phyloP scores from a whole-genome alignment of 1,284 basidiomycete genomes.

The Naganishia sp. region DNA sequence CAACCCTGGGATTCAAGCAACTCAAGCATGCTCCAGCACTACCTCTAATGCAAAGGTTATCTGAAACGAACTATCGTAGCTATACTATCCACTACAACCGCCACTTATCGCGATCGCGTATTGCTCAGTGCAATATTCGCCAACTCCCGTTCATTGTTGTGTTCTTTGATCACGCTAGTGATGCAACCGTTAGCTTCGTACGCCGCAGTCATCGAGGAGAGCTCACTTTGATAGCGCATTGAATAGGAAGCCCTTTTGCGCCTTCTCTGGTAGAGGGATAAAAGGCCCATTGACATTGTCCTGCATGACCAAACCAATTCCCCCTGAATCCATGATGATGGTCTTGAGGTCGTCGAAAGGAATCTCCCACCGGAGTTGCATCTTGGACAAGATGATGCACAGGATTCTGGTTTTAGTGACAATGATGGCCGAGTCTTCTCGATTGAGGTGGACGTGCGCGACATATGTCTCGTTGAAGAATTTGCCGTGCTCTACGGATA shows the following conservation, averaged over 20 bases:
- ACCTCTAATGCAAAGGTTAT: too few species aligned
- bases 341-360: conserved; percentile 83
- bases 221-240: conserved; percentile 38
- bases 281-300: conserved; percentile 60
- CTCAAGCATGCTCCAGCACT: too few species aligned
- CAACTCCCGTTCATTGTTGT: conserved; percentile 24
- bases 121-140: conserved; percentile 10
- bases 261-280: conserved; percentile 58
- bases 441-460: conserved; percentile 82
- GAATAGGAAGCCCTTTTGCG: conserved; percentile 61
- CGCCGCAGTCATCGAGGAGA: too few species aligned
- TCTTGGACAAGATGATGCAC: conserved; percentile 80
- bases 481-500: conserved; percentile 66
- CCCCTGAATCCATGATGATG: conserved; percentile 83
- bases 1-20: too few species aligned
- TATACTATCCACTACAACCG: neutral
- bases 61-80: too few species aligned
- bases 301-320: conserved; percentile 75
- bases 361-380: conserved; percentile 89
- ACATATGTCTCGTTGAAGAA: conserved; percentile 86
- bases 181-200: neutral
- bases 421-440: conserved; percentile 79
- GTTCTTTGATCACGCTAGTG: conserved; percentile 21
- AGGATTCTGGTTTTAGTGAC: conserved; percentile 77
- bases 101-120: neutral